Conservation (phyloP, 2,329 filamentous ascomycete genomes). For the Hypoxylon sp. region DNA sequence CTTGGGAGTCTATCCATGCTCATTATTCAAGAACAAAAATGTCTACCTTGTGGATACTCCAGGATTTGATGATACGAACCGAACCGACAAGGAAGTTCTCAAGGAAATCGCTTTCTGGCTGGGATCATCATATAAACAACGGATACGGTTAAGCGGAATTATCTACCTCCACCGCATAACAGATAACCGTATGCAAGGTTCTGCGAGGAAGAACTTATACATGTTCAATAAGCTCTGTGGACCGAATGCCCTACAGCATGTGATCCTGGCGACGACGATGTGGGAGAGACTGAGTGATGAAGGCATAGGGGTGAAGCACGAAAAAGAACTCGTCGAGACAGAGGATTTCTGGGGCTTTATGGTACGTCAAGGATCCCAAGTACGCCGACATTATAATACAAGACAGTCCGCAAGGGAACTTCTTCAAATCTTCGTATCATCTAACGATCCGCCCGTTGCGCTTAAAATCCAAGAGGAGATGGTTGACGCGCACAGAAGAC, state of each 20-base stretch:
- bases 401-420: constrained; percentile 66
- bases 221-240: constrained; percentile 62
- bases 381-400: constrained; percentile 43
- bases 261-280: constrained; percentile 59
- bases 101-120: constrained; percentile 58
- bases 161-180: constrained; percentile 62
- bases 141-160: constrained; percentile 57
- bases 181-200: constrained; percentile 57
- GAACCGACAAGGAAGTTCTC: constrained; percentile 60
- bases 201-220: constrained; percentile 56
- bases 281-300: constrained; percentile 56
- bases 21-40: constrained; percentile 46
- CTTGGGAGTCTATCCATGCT: constrained; percentile 49
- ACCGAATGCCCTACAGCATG: constrained; percentile 55
- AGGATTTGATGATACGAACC: constrained; percentile 61
- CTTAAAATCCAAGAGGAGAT: constrained; percentile 76
- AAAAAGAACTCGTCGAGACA: constrained; percentile 47
- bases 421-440: constrained; percentile 59
- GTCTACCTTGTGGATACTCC: constrained; percentile 60
- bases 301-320: constrained; percentile 42
- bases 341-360: constrained; percentile 56
- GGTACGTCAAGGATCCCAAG: constrained; percentile 52
- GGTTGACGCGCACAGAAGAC: constrained; percentile 68
- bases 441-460: neutral
- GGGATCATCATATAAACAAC: constrained; percentile 49